Base-by-base conservation (phyloP, 352 stramenopile genomes). In the Phytophthora fragariae region DNA sequence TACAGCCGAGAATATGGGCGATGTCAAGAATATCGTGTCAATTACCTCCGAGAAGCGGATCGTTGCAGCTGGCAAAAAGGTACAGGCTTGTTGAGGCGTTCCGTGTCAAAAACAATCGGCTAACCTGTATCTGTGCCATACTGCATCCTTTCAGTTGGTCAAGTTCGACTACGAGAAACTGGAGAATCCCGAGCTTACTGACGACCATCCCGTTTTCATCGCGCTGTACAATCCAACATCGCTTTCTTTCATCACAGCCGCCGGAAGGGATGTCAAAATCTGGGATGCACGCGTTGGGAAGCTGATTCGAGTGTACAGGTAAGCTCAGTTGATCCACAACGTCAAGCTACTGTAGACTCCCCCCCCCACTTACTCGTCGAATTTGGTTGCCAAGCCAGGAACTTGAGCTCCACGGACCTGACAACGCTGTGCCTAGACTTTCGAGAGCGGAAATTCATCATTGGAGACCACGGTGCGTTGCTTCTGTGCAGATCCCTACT, bases 101-200 rank as follows among this genome's bases (percentile, higher is more conserved):
- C 54, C 54, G 37, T 65, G 15, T 60, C 8, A 17, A 50, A 57
- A 3, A 44, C 21, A 17, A 35, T 39, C 27, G 17, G 29, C 50
- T 59, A 61, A 58, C 39, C 0, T 57, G 29, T 65, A 33, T 27
- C n/a, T n/a, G 12, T 37, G 19, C 52, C 15, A 21, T 11, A 57
- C 31, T 61, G 9, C 15, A 44, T 17, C 33, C 8, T 5, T 53
- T 33, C 58, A 88, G 79, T 75, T 96, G 56, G 75, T 83, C 35
- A 88, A 92, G 57, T 97, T 97, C 54, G 89, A 97, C 62, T 97
- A 97, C 68, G 87, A 96, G 57, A 95, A 96, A 61, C 79, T 97
- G 2, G 82, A 91, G 47, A 94, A 97, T 57, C 89, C 89, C 2
- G 85, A 97, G 66, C 77, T 95, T 39, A 96, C 88, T 5, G 91